Base-by-base conservation (phyloP, 352 stramenopile genomes). In the Thraustochytrium striatum region DNA sequence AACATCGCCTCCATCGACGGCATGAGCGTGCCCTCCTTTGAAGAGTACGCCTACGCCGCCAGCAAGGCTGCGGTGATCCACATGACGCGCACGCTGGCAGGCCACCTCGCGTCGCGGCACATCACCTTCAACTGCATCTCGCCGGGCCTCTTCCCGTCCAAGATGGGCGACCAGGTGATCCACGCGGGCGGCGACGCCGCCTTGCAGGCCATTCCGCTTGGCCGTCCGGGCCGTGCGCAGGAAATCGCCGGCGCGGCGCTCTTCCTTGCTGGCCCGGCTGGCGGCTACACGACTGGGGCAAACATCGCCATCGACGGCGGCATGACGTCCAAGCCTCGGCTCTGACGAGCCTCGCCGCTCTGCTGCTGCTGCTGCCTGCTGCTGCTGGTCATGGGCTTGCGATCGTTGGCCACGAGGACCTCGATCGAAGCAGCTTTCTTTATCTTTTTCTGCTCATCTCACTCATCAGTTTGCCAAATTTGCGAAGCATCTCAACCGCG, bases 101-200 rank as follows among this genome's bases (percentile, higher is more conserved):
- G 89, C 0, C 93, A 97, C 83, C 87, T 98, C 9, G 92, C 92
- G 36, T 79, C 83, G 0, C 75, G 85, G 32, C 87, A 92, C 83
- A 97, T 98, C 69, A 92, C 94, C 2, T 92, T 97, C n/a, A 98
- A 98, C 85, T 88, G 88, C 39, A 88, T 98, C 30, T 90, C 91
- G 2, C 94, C 92, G 3, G 93, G 94, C n/a, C 90, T 96, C 72
- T 89, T 97, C 21, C 89, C 89, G 2, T 92, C 87, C 47, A 90
- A 91, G 68, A 95, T 98, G 93, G 87, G 58, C 33, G 58, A 88
- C 9, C 83, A 91, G 43, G 91, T 90, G 21, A 85, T 97, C 38
- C 81, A 83, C 3, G 84, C 87, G n/a, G 89, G 84, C 82, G 82
- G 84, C 58, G 58, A 69, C 58, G 81, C 70, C 43, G 70, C 57